Evolutionary conservation across 768 basidiomycete genomes (phyloP).

Genomic region (Russula vinacea): DNA sequence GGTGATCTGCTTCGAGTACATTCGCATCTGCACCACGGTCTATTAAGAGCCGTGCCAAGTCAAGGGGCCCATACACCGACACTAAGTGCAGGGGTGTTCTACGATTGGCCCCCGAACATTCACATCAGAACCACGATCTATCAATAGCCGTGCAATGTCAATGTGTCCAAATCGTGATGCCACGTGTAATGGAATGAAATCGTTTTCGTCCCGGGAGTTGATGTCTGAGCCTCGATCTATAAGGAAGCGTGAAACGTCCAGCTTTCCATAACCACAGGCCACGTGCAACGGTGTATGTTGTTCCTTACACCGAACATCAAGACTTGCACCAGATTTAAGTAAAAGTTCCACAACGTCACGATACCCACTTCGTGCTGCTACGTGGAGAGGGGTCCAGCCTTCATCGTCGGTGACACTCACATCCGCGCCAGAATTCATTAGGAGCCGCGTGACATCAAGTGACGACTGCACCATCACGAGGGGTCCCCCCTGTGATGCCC

Average conservation of each 20-base stretch:
- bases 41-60: no score
- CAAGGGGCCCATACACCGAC: no score
- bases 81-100: no score
- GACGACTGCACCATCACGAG: background rate
- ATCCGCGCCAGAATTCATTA: background rate
- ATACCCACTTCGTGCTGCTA: slow-evolving; percentile 1
- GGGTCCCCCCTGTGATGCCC: background rate
- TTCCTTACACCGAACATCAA: background rate
- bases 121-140: background rate
- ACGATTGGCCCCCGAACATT: no score
- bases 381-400: slow-evolving; percentile 14
- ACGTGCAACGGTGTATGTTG: background rate
- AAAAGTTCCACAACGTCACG: background rate
- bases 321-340: background rate
- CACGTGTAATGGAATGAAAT: background rate
- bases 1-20: background rate
- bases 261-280: background rate
- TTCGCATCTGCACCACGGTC: background rate
- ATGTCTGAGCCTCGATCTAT: background rate
- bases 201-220: background rate
- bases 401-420: background rate
- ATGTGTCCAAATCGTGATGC: background rate
- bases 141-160: background rate
- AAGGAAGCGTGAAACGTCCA: background rate
- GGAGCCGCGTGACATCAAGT: background rate